Evolutionary conservation across 2,329 filamentous ascomycete genomes (phyloP), one percentile per base, ranked within the genome.

Genomic region (Pseudogymnoascus sp.): DNA sequence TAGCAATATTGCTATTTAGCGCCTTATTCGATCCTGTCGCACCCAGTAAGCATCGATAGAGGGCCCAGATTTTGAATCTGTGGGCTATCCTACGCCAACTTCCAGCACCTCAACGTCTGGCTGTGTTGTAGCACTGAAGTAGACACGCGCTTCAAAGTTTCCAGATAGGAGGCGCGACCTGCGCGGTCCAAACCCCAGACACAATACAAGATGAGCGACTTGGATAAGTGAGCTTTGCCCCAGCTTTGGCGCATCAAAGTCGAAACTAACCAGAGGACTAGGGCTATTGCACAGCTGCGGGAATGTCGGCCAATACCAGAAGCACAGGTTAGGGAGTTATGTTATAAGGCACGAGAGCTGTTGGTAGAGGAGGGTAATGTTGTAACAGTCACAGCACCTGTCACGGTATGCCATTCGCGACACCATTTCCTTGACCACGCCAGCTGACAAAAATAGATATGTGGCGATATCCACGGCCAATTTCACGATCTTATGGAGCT

Each of bases 401-500:
- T 98, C 65, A 98, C 93, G 75, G 89, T 92, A 85, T 63, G 82
- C 63, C 19, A 16, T 35, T 11, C 16, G 22, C 59, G 24, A 16
- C 33, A 38, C 38, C 1, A 24, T 22, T 28, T 12, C 59, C 59
- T 7, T 2, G 4, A 14, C 19, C 33, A 60, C 10, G 11, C 31
- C 33, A 60, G 16, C 59, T 60, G 26, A 60, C 12, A 11, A 11
- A n/a, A 26, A 40, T 19, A 60, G 59, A 60, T 99, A 66, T 98
- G 95, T 77, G 95, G 95, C 76, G 95, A 99, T 79, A 99, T 99
- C 75, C 95, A 99, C 78, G 95, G 95, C 69, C 95, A 99, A 79
- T 98, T 98, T 77, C 93, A 98, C 78, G 95, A 99, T 75, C 80
- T 99, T 77, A 98, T 99, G 92, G 95, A 99, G 80, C 86, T 99